Conservation (phyloP, 225 moss, liverwort and hornwort species). For the Polytrichum formosum region DNA sequence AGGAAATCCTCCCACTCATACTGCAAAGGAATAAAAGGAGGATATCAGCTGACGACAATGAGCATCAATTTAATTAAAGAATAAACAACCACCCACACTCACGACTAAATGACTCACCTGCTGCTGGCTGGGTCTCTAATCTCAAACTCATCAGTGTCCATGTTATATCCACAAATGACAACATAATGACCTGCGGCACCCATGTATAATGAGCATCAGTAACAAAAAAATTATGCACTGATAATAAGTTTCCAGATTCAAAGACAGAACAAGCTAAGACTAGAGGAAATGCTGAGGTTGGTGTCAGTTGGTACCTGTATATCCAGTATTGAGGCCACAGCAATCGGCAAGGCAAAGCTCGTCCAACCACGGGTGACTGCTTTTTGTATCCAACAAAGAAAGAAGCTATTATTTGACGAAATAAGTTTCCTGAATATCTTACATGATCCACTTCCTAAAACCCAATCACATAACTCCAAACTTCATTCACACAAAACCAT, state of each 20-base stretch:
- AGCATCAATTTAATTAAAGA: no score
- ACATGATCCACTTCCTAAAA: not conserved
- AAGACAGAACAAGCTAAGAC: not conserved
- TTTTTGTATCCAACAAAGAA: conserved; percentile 16
- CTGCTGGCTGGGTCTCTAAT: conserved; percentile 93
- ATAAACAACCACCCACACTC: no score
- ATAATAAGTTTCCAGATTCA: not conserved
- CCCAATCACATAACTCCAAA: not conserved
- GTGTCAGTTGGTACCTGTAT: conserved; percentile 54
- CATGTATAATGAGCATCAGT: conserved; percentile 5
- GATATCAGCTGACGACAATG: no score
- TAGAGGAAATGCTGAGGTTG: not conserved
- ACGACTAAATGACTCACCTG: conserved; percentile 36
- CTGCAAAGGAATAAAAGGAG: conserved; percentile 37
- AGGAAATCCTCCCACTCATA: conserved; percentile 73
- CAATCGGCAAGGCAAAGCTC: conserved; percentile 89
- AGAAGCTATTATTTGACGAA: conserved; percentile 6
- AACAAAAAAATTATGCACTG: not conserved
- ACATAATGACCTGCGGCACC: conserved; percentile 83
- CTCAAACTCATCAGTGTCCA: conserved; percentile 95
- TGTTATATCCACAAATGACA: conserved; percentile 93
- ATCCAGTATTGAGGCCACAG: conserved; percentile 81
- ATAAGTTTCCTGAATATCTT: not conserved
- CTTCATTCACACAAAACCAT: not conserved
- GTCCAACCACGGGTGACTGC: conserved; percentile 95